Conservation (phyloP, 2,329 filamentous ascomycete species). For the Venturia pyrina region DNA sequence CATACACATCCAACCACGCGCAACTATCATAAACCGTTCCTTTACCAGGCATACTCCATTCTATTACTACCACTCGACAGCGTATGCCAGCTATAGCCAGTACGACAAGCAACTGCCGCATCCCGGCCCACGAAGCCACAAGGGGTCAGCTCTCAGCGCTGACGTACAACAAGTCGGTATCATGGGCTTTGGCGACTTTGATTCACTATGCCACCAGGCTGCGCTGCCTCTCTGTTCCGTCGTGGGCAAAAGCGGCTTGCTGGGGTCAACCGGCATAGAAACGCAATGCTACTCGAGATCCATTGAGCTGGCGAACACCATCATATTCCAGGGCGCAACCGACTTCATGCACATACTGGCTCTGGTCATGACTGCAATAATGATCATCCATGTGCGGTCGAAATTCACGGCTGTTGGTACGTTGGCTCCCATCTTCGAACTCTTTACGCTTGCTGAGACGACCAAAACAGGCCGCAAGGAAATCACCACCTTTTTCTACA, state of each 20-base stretch:
- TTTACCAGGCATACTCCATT: background rate
- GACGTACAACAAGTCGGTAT: background rate
- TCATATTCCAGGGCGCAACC: constrained; percentile 91
- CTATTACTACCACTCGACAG: background rate
- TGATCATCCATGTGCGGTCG: constrained; percentile 92
- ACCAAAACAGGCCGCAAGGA: constrained; percentile 49
- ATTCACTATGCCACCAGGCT: constrained; percentile 72
- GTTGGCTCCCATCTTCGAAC: constrained; percentile 23
- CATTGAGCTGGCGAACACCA: constrained; percentile 93
- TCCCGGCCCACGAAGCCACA: background rate
- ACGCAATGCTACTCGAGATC: constrained; percentile 88
- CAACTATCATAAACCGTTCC: background rate
- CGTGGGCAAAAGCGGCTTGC: constrained; percentile 64
- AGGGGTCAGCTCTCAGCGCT: background rate
- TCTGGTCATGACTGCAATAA: constrained; percentile 85
- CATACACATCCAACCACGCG: background rate
- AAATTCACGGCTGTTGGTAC: constrained; percentile 97
- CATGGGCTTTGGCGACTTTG: constrained; percentile 89
- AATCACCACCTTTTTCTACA: constrained; percentile 88
- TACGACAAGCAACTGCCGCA: background rate
- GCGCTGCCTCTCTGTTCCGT: constrained; percentile 80
- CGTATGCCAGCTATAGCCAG: background rate
- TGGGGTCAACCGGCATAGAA: constrained; percentile 66
- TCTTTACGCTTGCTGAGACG: background rate
- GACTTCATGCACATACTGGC: constrained; percentile 88